A percentile compares a stretch with the other conserved stretches of the same genome.
Evolutionary conservation across 768 basidiomycete species (phyloP).

Genomic region (Lentinula lateritia): DNA sequence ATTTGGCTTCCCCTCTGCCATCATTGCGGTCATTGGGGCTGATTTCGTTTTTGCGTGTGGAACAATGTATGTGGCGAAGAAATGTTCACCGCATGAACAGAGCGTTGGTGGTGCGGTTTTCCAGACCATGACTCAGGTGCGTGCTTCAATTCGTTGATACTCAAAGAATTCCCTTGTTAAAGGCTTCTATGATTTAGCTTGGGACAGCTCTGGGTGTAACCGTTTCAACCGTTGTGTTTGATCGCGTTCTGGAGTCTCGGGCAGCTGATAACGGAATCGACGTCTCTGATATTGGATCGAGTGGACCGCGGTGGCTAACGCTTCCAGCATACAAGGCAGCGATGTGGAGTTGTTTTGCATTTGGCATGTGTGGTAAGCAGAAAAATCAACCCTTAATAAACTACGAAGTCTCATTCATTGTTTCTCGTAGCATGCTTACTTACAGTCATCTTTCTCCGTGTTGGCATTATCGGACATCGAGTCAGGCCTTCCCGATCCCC

Average conservation of each 20-base stretch:
- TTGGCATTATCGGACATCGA: conserved; percentile 9
- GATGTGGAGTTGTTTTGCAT: conserved; percentile 60
- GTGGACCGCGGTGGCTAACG: conserved; percentile 27
- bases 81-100: conserved; percentile 64
- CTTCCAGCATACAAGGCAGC: conserved; percentile 57
- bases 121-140: conserved; percentile 65
- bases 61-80: conserved; percentile 68
- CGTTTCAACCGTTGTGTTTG: conserved; percentile 66
- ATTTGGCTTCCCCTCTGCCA: conserved; percentile 64
- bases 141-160: not conserved
- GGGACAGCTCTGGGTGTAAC: conserved; percentile 69
- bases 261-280: conserved; percentile 25
- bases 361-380: conserved; percentile 49
- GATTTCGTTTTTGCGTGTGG: conserved; percentile 75
- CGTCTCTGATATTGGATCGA: conserved; percentile 20
- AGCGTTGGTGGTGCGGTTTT: conserved; percentile 72
- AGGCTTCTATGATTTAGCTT: conserved; percentile 30
- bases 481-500: not conserved
- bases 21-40: conserved; percentile 64
- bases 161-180: not conserved
- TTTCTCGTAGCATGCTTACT: conserved; percentile 1
- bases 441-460: conserved; percentile 6
- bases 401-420: not conserved
- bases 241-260: conserved; percentile 37
- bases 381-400: not conserved